Conservation (phyloP, 139 green algal species). For the Volvox africanus region DNA sequence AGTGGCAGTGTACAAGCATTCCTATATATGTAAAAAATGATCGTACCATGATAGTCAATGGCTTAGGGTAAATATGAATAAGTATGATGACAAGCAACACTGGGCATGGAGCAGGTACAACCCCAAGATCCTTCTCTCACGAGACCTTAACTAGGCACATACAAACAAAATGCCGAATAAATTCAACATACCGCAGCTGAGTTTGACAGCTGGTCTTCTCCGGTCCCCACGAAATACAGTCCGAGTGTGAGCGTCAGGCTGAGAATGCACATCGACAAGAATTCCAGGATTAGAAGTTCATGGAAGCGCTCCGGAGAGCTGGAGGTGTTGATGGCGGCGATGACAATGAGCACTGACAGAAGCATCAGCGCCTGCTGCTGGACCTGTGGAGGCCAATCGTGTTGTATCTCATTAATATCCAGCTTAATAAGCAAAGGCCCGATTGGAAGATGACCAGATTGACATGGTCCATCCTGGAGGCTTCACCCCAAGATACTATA, state of each 20-base stretch:
- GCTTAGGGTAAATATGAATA: no score
- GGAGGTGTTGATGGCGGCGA: slow-evolving; percentile 12
- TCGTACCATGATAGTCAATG: no score
- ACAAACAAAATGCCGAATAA: not conserved
- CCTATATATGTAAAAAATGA: not conserved
- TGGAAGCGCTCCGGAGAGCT: not conserved
- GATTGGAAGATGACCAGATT: no score
- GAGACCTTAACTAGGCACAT: not conserved
- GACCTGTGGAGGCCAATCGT: not conserved
- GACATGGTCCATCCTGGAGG: no score
- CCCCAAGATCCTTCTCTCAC: not conserved
- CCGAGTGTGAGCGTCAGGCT: slow-evolving; percentile 4
- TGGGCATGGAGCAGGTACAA: no score
- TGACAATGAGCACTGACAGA: not conserved
- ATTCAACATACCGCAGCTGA: not conserved
- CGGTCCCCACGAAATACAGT: slow-evolving; percentile 12
- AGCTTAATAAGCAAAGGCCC: no score
- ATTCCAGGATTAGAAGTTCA: slow-evolving; percentile 19
- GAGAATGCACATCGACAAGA: slow-evolving; percentile 11
- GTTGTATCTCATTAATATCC: no score
- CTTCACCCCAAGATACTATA: no score
- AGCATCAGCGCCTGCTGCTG: slow-evolving; percentile 41
- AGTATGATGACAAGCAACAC: no score
- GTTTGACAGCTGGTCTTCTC: not conserved
- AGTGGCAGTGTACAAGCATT: not conserved